Conservation (phyloP, 176 grass and related monocot genomes). For the Aegilops sharonensis region DNA sequence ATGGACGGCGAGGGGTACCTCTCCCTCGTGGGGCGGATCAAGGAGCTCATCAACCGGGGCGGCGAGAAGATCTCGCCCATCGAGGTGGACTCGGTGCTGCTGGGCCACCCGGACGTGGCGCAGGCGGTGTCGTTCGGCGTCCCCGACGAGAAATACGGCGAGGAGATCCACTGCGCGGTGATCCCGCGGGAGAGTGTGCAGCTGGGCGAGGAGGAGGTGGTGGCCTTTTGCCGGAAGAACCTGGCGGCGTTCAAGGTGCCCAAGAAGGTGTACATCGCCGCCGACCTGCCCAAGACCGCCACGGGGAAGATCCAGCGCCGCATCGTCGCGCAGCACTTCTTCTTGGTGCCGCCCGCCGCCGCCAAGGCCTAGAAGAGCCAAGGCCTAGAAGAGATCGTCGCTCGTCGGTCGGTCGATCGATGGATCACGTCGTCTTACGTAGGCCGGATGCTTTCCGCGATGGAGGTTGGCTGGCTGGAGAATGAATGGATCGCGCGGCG, state of each 20-base stretch:
- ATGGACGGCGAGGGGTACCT: constrained; percentile 62
- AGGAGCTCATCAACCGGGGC: constrained; percentile 97
- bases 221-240: constrained; percentile 62
- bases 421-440: too few relatives aligned
- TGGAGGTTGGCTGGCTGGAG: too few relatives aligned
- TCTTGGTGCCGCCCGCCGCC: constrained; percentile 33
- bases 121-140: constrained; percentile 89
- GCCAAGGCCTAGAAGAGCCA: too few relatives aligned
- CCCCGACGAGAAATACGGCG: constrained; percentile 80
- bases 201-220: constrained; percentile 52
- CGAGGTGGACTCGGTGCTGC: constrained; percentile 90
- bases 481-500: too few relatives aligned
- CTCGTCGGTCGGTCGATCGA: too few relatives aligned
- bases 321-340: constrained; percentile 77
- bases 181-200: constrained; percentile 26
- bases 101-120: constrained; percentile 50
- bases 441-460: too few relatives aligned
- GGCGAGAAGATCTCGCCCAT: constrained; percentile 99
- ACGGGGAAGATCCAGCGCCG: constrained; percentile 94
- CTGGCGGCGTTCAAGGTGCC: constrained; percentile 89
- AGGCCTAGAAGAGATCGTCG: neutral
- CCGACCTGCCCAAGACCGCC: constrained; percentile 86
- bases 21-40: constrained; percentile 77
- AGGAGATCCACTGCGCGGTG: constrained; percentile 99
- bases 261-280: constrained; percentile 82